Evolutionary conservation across 176 grass and related monocot genomes (phyloP), one percentile per base, ranked within the genome.

Genomic region (Bromus sterilis): DNA sequence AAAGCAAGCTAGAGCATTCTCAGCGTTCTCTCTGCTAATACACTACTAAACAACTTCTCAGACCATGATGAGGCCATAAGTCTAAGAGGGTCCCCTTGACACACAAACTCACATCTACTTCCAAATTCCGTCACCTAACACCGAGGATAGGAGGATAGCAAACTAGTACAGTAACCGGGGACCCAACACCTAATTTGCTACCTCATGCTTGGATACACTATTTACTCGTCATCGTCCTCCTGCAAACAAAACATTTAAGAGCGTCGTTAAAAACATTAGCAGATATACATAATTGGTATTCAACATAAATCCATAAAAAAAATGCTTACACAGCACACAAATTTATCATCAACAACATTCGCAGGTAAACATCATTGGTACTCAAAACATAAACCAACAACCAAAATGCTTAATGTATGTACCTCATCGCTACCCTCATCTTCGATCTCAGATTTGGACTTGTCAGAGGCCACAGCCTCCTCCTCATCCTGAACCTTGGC

Each of bases 401-500:
- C 29, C 9, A 23, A 24, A 43, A 30, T 20, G 18, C 2, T 56
- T 14, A 18, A 6, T 9, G 67, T 65, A 4, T 53, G 56, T 82
- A 95, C 93, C 85, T 96, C 90, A 0, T 89, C 90, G 1, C 87
- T 90, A 5, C 80, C 80, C 1, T 89, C 92, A 11, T 94, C 93
- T 28, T 95, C 90, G 0, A 96, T 80, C 80, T 96, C 93, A 9
- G 93, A 95, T 36, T 93, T 95, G 35, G 93, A 85, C 35, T 89
- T 92, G 83, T 92, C 90, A 35, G 87, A 89, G n/a, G 56, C 89
- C 71, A 80, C 89, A 10, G 66, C 91, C 20, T 90, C 93, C 0
- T 90, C 93, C 5, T 83, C 82, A 11, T 91, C 55, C 43, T 31
- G 25, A 55, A 74, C 79, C 80, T 91, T 91, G 15, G 80, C 71